These are phyloP conservation scores for Sarocladiaceae sp. DNA, from an alignment of 2,329 filamentous ascomycete species.

Conservation along the genomic window DNA sequence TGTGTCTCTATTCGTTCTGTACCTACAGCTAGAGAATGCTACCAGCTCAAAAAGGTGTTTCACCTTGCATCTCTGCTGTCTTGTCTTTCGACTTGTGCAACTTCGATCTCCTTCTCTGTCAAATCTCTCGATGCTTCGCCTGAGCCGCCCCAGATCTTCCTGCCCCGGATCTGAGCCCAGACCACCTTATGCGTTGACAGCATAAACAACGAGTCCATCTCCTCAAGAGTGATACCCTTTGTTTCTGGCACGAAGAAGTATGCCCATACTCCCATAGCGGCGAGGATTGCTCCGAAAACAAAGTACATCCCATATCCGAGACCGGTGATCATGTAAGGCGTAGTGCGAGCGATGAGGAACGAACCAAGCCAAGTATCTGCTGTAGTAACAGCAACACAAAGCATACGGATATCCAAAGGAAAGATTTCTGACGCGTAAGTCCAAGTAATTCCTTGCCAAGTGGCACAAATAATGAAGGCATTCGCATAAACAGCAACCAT, in stretches of 20 bases:
- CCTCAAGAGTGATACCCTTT: constrained; percentile 37
- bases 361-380: constrained; percentile 34
- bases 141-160: constrained; percentile 1
- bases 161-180: constrained; percentile 20
- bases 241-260: constrained; percentile 49
- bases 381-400: constrained; percentile 28
- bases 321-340: constrained; percentile 35
- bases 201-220: constrained; percentile 35
- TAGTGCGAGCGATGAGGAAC: constrained; percentile 34
- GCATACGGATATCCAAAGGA: constrained; percentile 32
- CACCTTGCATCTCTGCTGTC: not conserved
- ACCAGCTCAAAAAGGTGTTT: not conserved
- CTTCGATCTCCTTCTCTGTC: constrained; percentile 9
- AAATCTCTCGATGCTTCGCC: not conserved
- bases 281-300: constrained; percentile 43
- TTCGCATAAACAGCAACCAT: constrained; percentile 44
- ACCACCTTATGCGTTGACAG: constrained; percentile 27
- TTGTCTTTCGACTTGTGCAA: constrained; percentile 9
- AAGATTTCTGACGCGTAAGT: constrained; percentile 45
- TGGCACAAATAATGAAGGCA: constrained; percentile 30
- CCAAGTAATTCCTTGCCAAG: constrained; percentile 39
- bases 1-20: not conserved
- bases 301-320: constrained; percentile 48
- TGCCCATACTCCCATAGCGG: constrained; percentile 41
- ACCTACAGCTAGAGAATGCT: not conserved